phyloP scores from a whole-genome alignment of 257 asterid genomes.

The Rhazya stricta region DNA sequence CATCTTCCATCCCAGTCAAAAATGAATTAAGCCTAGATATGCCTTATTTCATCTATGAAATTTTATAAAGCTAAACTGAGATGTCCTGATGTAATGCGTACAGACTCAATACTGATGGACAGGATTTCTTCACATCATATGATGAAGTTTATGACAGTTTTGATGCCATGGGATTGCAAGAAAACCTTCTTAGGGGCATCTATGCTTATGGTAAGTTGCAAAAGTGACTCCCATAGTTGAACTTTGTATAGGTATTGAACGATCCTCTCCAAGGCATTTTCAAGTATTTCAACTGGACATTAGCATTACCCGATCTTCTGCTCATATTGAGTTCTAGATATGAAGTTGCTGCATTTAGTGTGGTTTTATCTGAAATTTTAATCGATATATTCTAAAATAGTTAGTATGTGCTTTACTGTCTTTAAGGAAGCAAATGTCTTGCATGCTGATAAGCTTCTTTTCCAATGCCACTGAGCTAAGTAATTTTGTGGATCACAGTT shows the following conservation, averaged over 20 bases:
- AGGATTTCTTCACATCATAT: constrained; percentile 39
- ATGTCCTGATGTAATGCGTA: not conserved
- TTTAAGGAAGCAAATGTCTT: not conserved
- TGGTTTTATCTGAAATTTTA: not conserved
- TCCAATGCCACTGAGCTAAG: not conserved
- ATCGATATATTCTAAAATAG: not conserved
- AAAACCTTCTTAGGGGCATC: constrained; percentile 45
- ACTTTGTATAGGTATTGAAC: not conserved
- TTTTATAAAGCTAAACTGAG: not conserved
- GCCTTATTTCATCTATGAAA: not conserved
- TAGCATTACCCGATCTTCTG: not conserved
- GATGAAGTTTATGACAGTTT: constrained; percentile 46
- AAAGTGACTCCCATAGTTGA: not conserved
- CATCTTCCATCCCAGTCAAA: not conserved
- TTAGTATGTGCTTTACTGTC: not conserved
- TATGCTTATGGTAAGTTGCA: constrained; percentile 41
- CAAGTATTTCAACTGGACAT: not conserved
- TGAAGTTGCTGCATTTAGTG: not conserved
- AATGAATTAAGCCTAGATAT: not conserved
- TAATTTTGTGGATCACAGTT: not conserved
- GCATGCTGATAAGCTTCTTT: not conserved
- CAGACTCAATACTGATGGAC: constrained; percentile 36
- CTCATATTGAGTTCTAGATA: not conserved
- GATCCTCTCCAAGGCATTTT: not conserved
- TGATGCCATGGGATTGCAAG: constrained; percentile 46